A percentile compares a stretch with the other conserved stretches of the same genome.
These are phyloP conservation scores for Tulasnella sp. DNA, from an alignment of 768 basidiomycete genomes.

Conservation along the genomic window DNA sequence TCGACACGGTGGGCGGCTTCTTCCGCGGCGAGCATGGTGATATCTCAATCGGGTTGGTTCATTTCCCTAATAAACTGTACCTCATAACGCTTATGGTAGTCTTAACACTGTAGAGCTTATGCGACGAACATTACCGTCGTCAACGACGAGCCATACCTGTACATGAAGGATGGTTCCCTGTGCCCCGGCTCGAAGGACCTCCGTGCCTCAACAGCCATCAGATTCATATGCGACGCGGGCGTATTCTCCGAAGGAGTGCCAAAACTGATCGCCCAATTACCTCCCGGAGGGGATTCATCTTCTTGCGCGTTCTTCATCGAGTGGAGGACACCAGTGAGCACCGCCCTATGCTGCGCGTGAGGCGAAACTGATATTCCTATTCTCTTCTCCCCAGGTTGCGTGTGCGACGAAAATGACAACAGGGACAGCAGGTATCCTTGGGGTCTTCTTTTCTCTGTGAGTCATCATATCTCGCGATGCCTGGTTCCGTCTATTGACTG, in stretches of 20 bases:
- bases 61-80: neutral
- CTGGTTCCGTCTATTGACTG: neutral
- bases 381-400: conserved; percentile 38
- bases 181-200: conserved; percentile 39
- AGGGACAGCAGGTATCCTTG: conserved; percentile 42
- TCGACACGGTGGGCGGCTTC: conserved; percentile 46
- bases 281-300: conserved; percentile 43
- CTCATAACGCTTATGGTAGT: neutral
- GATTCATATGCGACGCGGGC: conserved; percentile 65
- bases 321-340: conserved; percentile 69
- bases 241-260: conserved; percentile 46
- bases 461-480: conserved; percentile 22
- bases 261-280: conserved; percentile 53
- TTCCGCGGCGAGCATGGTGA: conserved; percentile 51
- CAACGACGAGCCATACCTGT: conserved; percentile 42
- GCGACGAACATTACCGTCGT: conserved; percentile 47
- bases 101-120: neutral
- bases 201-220: conserved; percentile 52
- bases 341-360: neutral
- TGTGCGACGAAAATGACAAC: conserved; percentile 52
- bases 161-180: conserved; percentile 49
- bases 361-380: neutral
- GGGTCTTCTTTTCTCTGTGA: conserved; percentile 48
- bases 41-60: conserved; percentile 56
- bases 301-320: conserved; percentile 75